Evolutionary conservation across 1,284 basidiomycete genomes (phyloP).

Genomic region (Blastosporella zonata): DNA sequence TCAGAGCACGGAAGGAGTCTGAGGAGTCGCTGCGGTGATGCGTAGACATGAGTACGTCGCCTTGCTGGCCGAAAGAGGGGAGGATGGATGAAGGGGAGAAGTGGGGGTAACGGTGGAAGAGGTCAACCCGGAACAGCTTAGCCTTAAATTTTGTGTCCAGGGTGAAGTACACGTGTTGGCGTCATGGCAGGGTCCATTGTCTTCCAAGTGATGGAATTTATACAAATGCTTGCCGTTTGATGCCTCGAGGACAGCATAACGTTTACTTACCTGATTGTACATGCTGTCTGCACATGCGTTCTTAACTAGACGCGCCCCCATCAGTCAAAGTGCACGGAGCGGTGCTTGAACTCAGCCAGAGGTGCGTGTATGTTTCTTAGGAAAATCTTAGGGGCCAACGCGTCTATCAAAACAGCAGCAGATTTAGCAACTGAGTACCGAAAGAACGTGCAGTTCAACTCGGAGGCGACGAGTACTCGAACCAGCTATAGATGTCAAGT

Average conservation of each 20-base stretch:
- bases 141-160: slow-evolving; percentile 31
- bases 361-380: no score
- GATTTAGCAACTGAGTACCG: slow-evolving; percentile 79
- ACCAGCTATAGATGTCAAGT: no score
- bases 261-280: neutral
- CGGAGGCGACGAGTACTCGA: slow-evolving; percentile 72
- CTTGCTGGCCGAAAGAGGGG: slow-evolving; percentile 28
- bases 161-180: slow-evolving; percentile 24
- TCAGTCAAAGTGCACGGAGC: no score
- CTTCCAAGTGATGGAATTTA: slow-evolving; percentile 18
- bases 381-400: slow-evolving; percentile 72
- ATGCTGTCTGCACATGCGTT: slow-evolving; percentile 1
- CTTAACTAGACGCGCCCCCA: slow-evolving; percentile 4
- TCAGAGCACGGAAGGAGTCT: slow-evolving; percentile 28
- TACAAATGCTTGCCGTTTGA: slow-evolving; percentile 6
- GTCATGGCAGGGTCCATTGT: slow-evolving; percentile 14
- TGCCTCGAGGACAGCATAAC: slow-evolving; percentile 14
- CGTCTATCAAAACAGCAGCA: slow-evolving; percentile 70
- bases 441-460: slow-evolving; percentile 84
- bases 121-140: slow-evolving; percentile 17
- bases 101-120: slow-evolving; percentile 22
- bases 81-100: slow-evolving; percentile 13
- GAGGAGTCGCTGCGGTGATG: slow-evolving; percentile 21
- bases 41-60: slow-evolving; percentile 22
- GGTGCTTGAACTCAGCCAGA: no score